Percentiles rank a stretch among this genome's conserved stretches.
These are phyloP conservation scores for Gossypium rotundifolium DNA, from an alignment of 345 rosid genomes.

Conservation along the genomic window DNA sequence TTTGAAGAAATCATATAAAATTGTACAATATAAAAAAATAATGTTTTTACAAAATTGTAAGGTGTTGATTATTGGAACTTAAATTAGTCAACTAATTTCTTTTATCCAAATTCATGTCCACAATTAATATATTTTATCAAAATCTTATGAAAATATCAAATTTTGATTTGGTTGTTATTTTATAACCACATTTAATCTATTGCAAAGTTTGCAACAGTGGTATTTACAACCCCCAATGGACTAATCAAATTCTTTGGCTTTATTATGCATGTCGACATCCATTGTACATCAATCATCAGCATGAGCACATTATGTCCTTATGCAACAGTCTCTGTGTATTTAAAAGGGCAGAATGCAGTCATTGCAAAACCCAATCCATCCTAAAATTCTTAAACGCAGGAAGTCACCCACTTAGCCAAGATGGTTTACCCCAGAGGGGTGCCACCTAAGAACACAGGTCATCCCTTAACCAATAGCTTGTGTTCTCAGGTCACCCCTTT, in stretches of 20 bases:
- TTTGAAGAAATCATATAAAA: no score
- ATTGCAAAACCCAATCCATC: background rate
- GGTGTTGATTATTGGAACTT: no score
- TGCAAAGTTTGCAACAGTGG: no score
- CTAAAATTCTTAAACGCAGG: background rate
- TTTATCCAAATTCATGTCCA: no score
- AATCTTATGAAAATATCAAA: no score
- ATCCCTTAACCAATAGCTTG: background rate
- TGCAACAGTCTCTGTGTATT: background rate
- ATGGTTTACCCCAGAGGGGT: slow-evolving; percentile 9
- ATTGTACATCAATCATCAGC: background rate
- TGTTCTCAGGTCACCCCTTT: slow-evolving; percentile 15
- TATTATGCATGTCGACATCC: background rate
- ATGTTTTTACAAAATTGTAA: no score
- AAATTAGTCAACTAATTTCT: no score
- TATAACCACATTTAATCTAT: no score
- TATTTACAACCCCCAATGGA: no score
- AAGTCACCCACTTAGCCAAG: background rate
- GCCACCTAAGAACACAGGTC: slow-evolving; percentile 11
- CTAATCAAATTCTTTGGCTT: background rate
- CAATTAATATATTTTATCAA: no score
- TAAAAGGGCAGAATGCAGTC: background rate
- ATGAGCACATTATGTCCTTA: background rate
- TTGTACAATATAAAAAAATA: no score
- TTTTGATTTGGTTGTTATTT: no score